A percentile compares a stretch with the other conserved stretches of the same genome.
Conservation (phyloP, 345 rosid genomes). For the Lumnitzera littorea region DNA sequence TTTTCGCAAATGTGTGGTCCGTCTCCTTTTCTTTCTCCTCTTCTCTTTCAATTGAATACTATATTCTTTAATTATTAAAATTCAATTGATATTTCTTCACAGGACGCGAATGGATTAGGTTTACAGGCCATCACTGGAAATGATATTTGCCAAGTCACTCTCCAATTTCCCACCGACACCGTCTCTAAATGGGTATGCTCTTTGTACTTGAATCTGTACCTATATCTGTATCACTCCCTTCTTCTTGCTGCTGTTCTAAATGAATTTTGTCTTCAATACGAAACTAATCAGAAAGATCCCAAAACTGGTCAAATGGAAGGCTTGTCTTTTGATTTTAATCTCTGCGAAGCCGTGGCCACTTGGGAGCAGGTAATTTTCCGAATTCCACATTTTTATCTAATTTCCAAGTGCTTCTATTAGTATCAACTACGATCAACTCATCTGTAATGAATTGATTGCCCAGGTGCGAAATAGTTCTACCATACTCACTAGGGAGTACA, state of each 20-base stretch:
- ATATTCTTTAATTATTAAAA: too few relatives aligned
- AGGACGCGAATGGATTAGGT: constrained; percentile 90
- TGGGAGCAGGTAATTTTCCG: constrained; percentile 67
- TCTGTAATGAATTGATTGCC: constrained; percentile 41
- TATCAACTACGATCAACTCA: constrained; percentile 24
- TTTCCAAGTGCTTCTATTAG: constrained; percentile 20
- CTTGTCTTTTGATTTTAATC: constrained; percentile 66
- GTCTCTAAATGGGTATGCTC: constrained; percentile 78
- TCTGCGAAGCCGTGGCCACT: constrained; percentile 93
- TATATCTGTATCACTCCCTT: neutral
- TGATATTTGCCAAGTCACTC: constrained; percentile 55
- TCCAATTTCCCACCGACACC: constrained; percentile 66
- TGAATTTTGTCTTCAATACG: neutral
- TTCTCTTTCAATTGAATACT: neutral
- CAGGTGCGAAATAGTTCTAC: constrained; percentile 92
- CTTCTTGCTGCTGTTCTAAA: too few relatives aligned
- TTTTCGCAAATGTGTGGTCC: constrained; percentile 89
- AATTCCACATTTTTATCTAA: neutral
- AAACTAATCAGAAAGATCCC: constrained; percentile 63
- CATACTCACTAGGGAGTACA: constrained; percentile 78
- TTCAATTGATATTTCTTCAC: constrained; percentile 14
- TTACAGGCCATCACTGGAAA: constrained; percentile 51
- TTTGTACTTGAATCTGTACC: neutral
- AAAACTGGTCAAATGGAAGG: constrained; percentile 81
- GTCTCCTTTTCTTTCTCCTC: constrained; percentile 8